Conservation (phyloP, 352 stramenopile species). For the Phytophthora sp. region DNA sequence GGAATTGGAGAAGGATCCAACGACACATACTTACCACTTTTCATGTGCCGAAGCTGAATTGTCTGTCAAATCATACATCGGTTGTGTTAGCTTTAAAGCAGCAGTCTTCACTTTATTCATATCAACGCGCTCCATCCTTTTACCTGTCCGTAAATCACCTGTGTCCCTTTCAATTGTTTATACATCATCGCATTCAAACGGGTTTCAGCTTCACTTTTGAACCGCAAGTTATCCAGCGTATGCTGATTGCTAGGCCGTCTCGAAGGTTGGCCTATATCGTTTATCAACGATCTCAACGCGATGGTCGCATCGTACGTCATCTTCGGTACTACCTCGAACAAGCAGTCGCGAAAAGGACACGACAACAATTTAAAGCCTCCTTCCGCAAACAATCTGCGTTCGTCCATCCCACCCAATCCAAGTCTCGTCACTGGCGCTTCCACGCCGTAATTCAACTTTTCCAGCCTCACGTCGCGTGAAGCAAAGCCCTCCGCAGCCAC, state of each 20-base stretch:
- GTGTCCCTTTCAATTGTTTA: constrained; percentile 62
- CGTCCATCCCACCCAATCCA: constrained; percentile 51
- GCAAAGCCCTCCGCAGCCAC: constrained; percentile 66
- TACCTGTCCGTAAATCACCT: constrained; percentile 76
- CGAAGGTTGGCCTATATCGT: constrained; percentile 8
- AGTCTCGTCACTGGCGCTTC: constrained; percentile 41
- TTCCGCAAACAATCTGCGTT: constrained; percentile 45
- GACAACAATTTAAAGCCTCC: constrained; percentile 46
- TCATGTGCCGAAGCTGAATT: constrained; percentile 68
- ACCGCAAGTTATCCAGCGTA: constrained; percentile 56
- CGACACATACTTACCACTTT: constrained; percentile 65
- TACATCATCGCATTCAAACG: constrained; percentile 78
- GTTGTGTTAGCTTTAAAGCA: not conserved
- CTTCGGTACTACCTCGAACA: constrained; percentile 78
- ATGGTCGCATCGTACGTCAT: constrained; percentile 78
- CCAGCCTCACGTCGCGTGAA: constrained; percentile 58
- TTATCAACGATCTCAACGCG: constrained; percentile 38
- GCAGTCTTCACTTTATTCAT: not conserved
- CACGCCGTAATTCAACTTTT: constrained; percentile 49
- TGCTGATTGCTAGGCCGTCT: constrained; percentile 28
- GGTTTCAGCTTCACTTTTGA: constrained; percentile 72
- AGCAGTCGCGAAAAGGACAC: constrained; percentile 67
- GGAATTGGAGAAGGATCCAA: constrained; percentile 50
- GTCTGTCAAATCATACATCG: constrained; percentile 34
- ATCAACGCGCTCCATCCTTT: not conserved